phyloP scores from a whole-genome alignment of 306 rosid genomes.

The Erythrophleum fordii region DNA sequence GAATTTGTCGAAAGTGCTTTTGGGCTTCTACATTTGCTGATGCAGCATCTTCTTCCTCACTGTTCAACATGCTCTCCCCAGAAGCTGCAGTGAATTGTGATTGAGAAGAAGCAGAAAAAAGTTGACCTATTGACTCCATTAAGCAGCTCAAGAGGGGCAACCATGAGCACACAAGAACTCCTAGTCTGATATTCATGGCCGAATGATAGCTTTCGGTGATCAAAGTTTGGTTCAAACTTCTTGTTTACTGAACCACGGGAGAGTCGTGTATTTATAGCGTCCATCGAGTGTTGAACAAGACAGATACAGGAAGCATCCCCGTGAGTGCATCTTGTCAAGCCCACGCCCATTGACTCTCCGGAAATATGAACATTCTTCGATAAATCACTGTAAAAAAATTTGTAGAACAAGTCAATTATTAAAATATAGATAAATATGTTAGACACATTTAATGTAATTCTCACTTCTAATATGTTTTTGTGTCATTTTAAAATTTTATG shows the following conservation, averaged over 20 bases:
- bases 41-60: conserved; percentile 33
- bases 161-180: conserved; percentile 36
- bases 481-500: no score
- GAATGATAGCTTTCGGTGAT: neutral
- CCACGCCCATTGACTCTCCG: neutral
- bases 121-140: conserved; percentile 34
- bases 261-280: conserved; percentile 33
- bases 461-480: no score
- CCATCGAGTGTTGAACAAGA: conserved; percentile 30
- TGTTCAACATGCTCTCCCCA: conserved; percentile 23
- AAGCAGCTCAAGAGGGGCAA: conserved; percentile 37
- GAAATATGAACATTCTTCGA: neutral
- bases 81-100: conserved; percentile 21
- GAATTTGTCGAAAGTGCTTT: conserved; percentile 50
- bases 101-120: conserved; percentile 39
- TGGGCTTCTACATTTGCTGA: conserved; percentile 48
- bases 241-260: neutral
- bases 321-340: conserved; percentile 21
- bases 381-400: neutral
- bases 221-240: conserved; percentile 15
- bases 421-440: no score
- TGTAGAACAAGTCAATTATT: neutral
- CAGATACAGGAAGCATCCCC: conserved; percentile 9
- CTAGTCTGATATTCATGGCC: conserved; percentile 43
- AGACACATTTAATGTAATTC: no score